A percentile compares a stretch with the other conserved stretches of the same genome.
These are phyloP conservation scores for Fusarium chlamydosporum DNA, from an alignment of 2,329 filamentous ascomycete species.

Conservation along the genomic window DNA sequence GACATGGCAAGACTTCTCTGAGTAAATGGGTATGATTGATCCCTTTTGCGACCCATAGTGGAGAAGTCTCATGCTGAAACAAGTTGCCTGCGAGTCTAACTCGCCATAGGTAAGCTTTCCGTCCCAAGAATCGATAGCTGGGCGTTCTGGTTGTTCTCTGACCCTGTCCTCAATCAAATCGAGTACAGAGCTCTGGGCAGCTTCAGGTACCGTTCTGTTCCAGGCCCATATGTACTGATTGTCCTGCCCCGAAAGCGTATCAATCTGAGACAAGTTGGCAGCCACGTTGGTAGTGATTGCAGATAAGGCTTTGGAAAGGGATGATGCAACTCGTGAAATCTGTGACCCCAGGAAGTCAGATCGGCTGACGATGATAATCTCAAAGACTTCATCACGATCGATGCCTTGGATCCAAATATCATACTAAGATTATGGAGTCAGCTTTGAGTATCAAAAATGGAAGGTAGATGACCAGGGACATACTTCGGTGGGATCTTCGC, in stretches of 20 bases:
- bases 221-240: neutral
- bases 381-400: neutral
- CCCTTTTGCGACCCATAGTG: neutral
- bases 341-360: neutral
- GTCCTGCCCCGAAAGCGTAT: neutral
- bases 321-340: neutral
- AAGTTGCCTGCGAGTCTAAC: neutral
- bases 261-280: neutral
- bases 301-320: neutral
- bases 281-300: neutral
- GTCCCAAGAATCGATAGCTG: conserved; percentile 1
- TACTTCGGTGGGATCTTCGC: conserved; percentile 1
- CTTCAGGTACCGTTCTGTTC: neutral
- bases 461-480: neutral
- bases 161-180: neutral
- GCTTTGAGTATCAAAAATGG: neutral
- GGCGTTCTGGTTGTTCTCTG: neutral
- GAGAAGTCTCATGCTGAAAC: neutral
- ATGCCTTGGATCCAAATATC: conserved; percentile 1
- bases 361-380: neutral
- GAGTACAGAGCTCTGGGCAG: neutral
- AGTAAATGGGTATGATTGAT: neutral
- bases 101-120: neutral
- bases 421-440: neutral
- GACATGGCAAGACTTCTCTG: neutral